Conservation (phyloP, 2,329 filamentous ascomycete genomes). For the Alternaria incomplexa region DNA sequence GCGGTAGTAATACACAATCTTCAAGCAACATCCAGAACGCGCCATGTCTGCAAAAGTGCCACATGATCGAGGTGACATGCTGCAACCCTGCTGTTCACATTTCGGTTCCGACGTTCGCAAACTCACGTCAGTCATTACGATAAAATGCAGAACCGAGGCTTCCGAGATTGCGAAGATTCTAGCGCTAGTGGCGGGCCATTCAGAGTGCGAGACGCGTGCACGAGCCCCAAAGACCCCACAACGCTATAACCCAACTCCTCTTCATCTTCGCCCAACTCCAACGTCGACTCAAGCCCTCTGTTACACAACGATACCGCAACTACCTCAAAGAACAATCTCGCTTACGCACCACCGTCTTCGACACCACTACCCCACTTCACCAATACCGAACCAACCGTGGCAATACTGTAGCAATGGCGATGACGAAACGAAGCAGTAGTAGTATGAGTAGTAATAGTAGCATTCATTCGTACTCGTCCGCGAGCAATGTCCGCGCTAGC, state of each 20-base stretch:
- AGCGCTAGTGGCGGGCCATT: conserved; percentile 5
- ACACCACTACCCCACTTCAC: neutral
- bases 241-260: conserved; percentile 22
- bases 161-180: conserved; percentile 16
- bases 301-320: conserved; percentile 5
- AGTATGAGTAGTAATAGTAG: conserved; percentile 67
- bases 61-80: neutral
- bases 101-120: neutral
- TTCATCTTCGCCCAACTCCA: conserved; percentile 18
- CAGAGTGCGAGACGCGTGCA: conserved; percentile 5
- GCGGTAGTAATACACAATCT: conserved; percentile 14
- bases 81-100: neutral
- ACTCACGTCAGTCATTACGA: neutral
- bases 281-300: conserved; percentile 9
- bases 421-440: conserved; percentile 72
- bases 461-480: conserved; percentile 64
- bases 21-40: neutral
- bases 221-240: conserved; percentile 14
- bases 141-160: conserved; percentile 2
- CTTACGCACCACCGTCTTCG: neutral
- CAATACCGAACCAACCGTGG: conserved; percentile 49
- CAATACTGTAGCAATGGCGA: conserved; percentile 67
- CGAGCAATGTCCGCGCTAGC: conserved; percentile 82
- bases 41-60: neutral
- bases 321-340: neutral